Conservation (phyloP, 306 rosid species). For the Citrullus mucosospermus region DNA sequence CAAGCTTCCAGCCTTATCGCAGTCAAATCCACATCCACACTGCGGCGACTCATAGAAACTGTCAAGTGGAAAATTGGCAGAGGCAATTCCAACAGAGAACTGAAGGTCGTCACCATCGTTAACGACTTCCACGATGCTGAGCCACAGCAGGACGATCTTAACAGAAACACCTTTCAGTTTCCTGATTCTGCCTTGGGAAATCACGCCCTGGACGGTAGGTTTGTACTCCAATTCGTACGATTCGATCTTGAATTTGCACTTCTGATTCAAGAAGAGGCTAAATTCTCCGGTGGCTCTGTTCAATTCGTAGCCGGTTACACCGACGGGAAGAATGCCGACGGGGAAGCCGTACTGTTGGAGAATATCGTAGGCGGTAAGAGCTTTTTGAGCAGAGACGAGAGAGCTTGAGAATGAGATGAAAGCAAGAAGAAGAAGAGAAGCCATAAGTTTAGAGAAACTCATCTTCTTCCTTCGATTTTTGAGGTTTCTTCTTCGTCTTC, state of each 20-base stretch:
- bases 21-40: slow-evolving; percentile 50
- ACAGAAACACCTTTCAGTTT: slow-evolving; percentile 40
- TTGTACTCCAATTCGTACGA: slow-evolving; percentile 29
- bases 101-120: slow-evolving; percentile 17
- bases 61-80: slow-evolving; percentile 21
- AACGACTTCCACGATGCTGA: slow-evolving; percentile 36
- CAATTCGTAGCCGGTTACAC: slow-evolving; percentile 32
- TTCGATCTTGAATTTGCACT: slow-evolving; percentile 26
- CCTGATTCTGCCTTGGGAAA: slow-evolving; percentile 24
- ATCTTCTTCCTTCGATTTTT: background rate
- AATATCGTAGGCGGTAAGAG: slow-evolving; percentile 35
- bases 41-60: slow-evolving; percentile 39
- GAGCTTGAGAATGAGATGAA: slow-evolving; percentile 1
- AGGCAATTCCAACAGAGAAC: slow-evolving; percentile 42
- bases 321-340: slow-evolving; percentile 48
- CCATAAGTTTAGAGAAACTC: background rate
- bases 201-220: slow-evolving; percentile 30
- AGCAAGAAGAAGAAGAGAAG: background rate
- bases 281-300: slow-evolving; percentile 33
- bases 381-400: background rate
- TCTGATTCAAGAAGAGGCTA: slow-evolving; percentile 15
- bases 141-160: slow-evolving; percentile 38
- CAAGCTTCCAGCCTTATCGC: background rate
- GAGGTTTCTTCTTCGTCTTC: background rate
- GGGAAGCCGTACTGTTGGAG: slow-evolving; percentile 43